Percentiles rank a stretch among this genome's conserved stretches.
Evolutionary conservation across 2,329 filamentous ascomycete species (phyloP).

Genomic region (Fusarium pseudograminearum): DNA sequence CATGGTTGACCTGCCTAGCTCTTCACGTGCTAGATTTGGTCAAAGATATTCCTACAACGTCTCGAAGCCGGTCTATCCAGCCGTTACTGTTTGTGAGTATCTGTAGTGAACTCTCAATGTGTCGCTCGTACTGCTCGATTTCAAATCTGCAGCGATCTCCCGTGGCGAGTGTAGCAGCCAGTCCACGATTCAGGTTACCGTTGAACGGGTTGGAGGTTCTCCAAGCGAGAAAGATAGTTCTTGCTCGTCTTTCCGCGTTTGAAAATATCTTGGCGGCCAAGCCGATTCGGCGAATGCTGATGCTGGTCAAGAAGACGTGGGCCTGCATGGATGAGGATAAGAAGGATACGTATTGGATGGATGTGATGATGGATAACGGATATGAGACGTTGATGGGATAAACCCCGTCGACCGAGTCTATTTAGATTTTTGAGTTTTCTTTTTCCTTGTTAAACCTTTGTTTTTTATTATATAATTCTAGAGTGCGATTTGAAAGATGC

Average conservation of each 20-base stretch:
- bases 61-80: conserved; percentile 59
- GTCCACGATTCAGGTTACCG: conserved; percentile 28
- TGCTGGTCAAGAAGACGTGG: conserved; percentile 40
- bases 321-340: conserved; percentile 51
- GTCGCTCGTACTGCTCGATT: conserved; percentile 39
- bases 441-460: not conserved
- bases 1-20: conserved; percentile 59
- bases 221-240: conserved; percentile 29
- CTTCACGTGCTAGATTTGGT: conserved; percentile 58
- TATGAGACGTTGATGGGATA: conserved; percentile 50
- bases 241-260: conserved; percentile 37
- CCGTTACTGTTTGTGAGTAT: conserved; percentile 59
- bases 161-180: conserved; percentile 31
- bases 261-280: conserved; percentile 45
- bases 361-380: conserved; percentile 52
- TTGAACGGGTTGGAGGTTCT: conserved; percentile 26
- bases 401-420: not conserved
- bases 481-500: not conserved
- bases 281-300: conserved; percentile 39
- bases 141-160: conserved; percentile 13
- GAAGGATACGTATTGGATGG: conserved; percentile 58
- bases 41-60: conserved; percentile 57
- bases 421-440: not conserved
- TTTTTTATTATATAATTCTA: not conserved
- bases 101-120: conserved; percentile 57